Conservation (phyloP, 1,284 basidiomycete species). For the Ceratobasidium sp. region DNA sequence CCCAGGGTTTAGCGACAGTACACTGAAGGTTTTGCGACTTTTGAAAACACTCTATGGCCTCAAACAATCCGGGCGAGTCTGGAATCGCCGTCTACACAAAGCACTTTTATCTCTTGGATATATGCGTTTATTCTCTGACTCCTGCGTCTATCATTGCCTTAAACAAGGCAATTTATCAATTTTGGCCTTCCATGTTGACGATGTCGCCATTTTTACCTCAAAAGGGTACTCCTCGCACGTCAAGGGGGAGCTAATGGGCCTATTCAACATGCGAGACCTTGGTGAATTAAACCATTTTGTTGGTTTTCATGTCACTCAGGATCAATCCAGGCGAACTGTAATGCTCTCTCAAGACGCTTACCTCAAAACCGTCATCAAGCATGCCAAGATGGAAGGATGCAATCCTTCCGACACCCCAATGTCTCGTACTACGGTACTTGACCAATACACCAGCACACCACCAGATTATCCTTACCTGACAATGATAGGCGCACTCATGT, state of each 20-base stretch:
- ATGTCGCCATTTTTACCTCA: slow-evolving; percentile 2
- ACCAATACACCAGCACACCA: not conserved
- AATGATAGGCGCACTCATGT: slow-evolving; percentile 1
- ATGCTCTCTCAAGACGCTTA: not conserved
- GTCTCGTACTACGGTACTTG: not conserved
- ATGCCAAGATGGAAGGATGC: not conserved
- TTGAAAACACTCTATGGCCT: slow-evolving; percentile 15
- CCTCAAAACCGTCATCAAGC: not conserved
- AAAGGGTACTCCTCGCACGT: slow-evolving; percentile 3
- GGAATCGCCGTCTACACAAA: slow-evolving; percentile 2
- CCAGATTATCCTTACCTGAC: not conserved
- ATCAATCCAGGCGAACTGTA: not conserved
- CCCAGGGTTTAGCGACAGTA: slow-evolving; percentile 20
- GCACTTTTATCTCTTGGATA: slow-evolving; percentile 14
- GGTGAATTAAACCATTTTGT: slow-evolving; percentile 14
- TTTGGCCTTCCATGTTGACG: slow-evolving; percentile 18
- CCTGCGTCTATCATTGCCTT: slow-evolving; percentile 5
- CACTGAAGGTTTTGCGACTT: not conserved
- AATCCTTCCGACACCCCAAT: slow-evolving; percentile 4
- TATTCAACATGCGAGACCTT: slow-evolving; percentile 20
- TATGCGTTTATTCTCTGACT: slow-evolving; percentile 11
- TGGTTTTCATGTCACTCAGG: not conserved
- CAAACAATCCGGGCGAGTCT: slow-evolving; percentile 20
- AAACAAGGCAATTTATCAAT: not conserved
- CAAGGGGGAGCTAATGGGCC: slow-evolving; percentile 6